Conservation (phyloP, 169 alveolate genomes). For the Plasmodium cynomolgi region DNA sequence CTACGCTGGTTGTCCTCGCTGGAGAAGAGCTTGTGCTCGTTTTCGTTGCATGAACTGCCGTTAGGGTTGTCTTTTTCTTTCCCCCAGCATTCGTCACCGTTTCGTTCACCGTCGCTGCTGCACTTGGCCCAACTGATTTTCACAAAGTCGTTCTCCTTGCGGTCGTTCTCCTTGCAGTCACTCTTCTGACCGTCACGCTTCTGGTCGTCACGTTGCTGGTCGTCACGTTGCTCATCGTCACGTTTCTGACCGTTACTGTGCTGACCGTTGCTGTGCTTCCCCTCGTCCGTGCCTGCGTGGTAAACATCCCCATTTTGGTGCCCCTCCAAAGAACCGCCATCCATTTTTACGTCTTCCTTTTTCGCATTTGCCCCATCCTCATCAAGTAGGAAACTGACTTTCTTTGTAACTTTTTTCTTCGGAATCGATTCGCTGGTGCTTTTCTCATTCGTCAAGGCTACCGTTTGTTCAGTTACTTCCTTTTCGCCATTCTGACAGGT, state of each 20-base stretch:
- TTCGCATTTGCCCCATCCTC: conserved; percentile 1
- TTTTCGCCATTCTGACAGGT: not conserved
- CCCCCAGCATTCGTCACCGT: not conserved
- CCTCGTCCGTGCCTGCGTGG: not conserved
- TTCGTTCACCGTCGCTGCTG: not conserved
- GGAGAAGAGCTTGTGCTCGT: not conserved
- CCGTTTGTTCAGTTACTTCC: not conserved
- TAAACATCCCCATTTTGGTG: not conserved
- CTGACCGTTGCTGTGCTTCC: not conserved
- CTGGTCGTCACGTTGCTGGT: not conserved
- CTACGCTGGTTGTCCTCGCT: not conserved
- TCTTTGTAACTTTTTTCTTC: conserved; percentile 37
- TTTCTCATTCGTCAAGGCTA: not conserved
- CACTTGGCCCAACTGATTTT: not conserved
- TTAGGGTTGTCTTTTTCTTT: not conserved
- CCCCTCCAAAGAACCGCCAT: not conserved
- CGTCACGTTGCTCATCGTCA: not conserved
- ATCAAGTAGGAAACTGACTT: conserved; percentile 50
- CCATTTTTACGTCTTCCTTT: conserved; percentile 1
- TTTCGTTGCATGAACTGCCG: not conserved
- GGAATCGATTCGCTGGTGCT: conserved; percentile 2
- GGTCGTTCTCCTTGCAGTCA: not conserved
- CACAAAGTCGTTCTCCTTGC: not conserved
- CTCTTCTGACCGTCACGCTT: not conserved
- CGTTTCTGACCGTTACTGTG: not conserved